Evolutionary conservation across 257 asterid species (phyloP).

Genomic region (Anisodus tanguticus): DNA sequence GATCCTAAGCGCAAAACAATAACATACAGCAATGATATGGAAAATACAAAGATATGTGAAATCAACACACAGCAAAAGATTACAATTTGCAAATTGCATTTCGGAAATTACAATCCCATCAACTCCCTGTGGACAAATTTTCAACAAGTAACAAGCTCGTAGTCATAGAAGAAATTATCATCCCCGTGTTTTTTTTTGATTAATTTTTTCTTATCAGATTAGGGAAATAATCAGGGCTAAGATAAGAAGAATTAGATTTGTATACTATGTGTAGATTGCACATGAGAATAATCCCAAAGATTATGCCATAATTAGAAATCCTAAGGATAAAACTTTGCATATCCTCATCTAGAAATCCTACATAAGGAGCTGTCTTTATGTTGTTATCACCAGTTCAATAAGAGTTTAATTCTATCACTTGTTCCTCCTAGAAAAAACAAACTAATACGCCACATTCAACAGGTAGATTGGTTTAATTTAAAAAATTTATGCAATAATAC

Average conservation of each 20-base stretch:
- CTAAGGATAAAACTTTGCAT: neutral
- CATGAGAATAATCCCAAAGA: neutral
- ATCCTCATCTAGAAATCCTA: neutral
- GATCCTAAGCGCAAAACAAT: neutral
- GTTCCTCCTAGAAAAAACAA: neutral
- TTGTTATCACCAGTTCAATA: neutral
- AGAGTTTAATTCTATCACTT: neutral
- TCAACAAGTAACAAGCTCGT: neutral
- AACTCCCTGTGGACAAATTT: neutral
- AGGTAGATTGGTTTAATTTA: neutral
- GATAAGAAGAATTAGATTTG: constrained; percentile 6
- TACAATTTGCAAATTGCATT: neutral
- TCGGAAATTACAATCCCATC: neutral
- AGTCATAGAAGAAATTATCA: neutral
- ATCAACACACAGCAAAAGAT: neutral
- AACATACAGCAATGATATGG: neutral
- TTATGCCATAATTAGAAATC: neutral
- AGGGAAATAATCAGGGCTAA: neutral
- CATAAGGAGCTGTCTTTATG: constrained; percentile 10
- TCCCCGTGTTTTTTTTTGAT: neutral
- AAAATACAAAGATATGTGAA: constrained; percentile 1
- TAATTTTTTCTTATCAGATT: neutral
- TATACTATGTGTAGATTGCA: neutral
- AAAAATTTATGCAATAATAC: neutral
- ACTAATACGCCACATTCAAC: neutral